Base-by-base conservation (phyloP, 2,329 filamentous ascomycete species). In the Diplocarpon mali region DNA sequence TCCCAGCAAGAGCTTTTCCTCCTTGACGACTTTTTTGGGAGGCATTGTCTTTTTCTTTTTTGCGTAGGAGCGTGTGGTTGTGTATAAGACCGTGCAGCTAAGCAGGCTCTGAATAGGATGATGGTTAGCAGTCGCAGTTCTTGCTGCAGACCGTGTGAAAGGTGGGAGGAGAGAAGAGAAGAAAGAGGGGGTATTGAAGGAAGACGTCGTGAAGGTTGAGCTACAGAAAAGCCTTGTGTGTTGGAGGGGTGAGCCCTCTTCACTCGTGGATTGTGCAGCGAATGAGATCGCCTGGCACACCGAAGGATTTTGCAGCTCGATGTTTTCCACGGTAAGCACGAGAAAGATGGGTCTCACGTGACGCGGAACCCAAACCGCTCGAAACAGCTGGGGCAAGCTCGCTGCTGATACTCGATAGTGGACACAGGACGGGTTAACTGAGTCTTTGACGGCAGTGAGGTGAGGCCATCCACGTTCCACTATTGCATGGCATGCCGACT, bases 1-100 rank as follows among this genome's bases (percentile, higher is more conserved):
- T 68, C 92, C 92, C 68, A 98, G 76, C 59, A 92, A 81, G 68
- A 96, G 76, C 81, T 96, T 96, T 76, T 96, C 85, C 76, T 95
- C 85, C 61, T 86, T 80, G 60, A 80, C 82, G 43, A 70, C 72
- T 72, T 96, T 96, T 78, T 98, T 98, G 66, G 92, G 92, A 69
- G 87, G 75, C 92, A 98, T 98, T 35, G 52, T 60, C 67, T 73
- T 66, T 67, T 72, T 76, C 67, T 73, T 66, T 68, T 72, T 76
- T 61, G 72, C 71, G 72, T 79, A 80, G 57, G 63, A 66, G 61
- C 75, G 69, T 62, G 65, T 69, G 55, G 69, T 66, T 65, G 69
- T 66, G 38, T 72, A 55, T 61, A 67, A 57, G 57, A 60, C 59
- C 54, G 58, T 58, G 61, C 57, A 58, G 57, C 52, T 54, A 63